Base-by-base conservation (phyloP, 306 rosid genomes). In the Cyamopsis tetragonoloba region DNA sequence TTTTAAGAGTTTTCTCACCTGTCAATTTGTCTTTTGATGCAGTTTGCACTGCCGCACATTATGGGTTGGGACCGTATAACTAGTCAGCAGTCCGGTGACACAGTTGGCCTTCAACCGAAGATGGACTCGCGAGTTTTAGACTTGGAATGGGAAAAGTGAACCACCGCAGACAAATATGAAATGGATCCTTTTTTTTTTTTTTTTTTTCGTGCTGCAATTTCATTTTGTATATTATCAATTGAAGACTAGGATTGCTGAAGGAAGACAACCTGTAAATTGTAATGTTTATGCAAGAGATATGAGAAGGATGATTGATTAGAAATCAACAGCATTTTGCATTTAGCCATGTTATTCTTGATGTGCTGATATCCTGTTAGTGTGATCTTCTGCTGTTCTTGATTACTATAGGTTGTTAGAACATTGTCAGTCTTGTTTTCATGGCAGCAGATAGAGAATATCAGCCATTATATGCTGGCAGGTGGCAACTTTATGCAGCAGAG, bases 11-110 rank as follows among this genome's bases (percentile, higher is more conserved):
- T 80, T 24, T 4, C 12, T 12, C 19, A 26, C 37, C 34, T 38
- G 17, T 27, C 46, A 27, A 59, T 27, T 51, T 60, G 49, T 7
- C 63, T 43, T 73, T 15, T 42, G 24, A 18, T 73, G 74, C 87
- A 92, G 98, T 92, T 85, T 78, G 96, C 88, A 5, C 76, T 92
- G 73, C 98, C 96, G 28, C 91, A 79, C 84, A 84, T 92, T 62
- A 81, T 92, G 84, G 96, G 96, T 34, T 92, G 98, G 96, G 87
- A 87, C 73, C 83, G 76, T 54, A 19, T 89, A 73, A 84, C 88
- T 20, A 71, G 64, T 55, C 81, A 75, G 59, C 77, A 39, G 46
- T 82, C 79, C 26, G 49, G 59, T 18, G 79, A 49, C 62, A 44
- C n/a, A 49, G 77, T 32, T 62, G 79, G 76, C 47, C 65, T 44